Percentiles rank a stretch among this genome's conserved stretches.
Conservation (phyloP, 1,284 basidiomycete genomes). For the Ganoderma leucocontextum region DNA sequence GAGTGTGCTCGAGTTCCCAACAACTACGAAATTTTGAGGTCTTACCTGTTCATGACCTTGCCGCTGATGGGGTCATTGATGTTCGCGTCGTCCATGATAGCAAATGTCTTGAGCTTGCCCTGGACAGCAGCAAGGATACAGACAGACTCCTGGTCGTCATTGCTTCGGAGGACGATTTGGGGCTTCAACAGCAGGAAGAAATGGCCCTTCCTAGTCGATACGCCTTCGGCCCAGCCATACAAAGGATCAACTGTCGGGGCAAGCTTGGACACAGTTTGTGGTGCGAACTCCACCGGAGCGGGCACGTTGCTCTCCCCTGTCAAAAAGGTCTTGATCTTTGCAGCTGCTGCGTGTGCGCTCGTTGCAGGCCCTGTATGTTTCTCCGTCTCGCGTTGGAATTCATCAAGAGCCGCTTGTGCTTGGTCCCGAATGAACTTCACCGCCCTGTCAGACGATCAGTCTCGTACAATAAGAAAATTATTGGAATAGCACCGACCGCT, state of each 20-base stretch:
- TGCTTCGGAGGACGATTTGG: slow-evolving; percentile 85
- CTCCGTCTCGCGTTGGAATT: slow-evolving; percentile 44
- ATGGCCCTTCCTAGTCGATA: slow-evolving; percentile 74
- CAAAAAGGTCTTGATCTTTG: slow-evolving; percentile 68
- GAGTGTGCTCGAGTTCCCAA: background rate
- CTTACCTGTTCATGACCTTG: slow-evolving; percentile 85
- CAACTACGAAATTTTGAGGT: background rate
- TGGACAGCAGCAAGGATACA: slow-evolving; percentile 87
- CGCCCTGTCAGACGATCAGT: slow-evolving; percentile 58
- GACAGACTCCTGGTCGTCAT: slow-evolving; percentile 67
- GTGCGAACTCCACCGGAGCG: slow-evolving; percentile 52
- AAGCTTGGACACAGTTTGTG: slow-evolving; percentile 30
- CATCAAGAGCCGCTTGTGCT: slow-evolving; percentile 57
- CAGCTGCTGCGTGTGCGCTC: slow-evolving; percentile 68
- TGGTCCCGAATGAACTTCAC: slow-evolving; percentile 88
- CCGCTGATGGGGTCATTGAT: slow-evolving; percentile 88
- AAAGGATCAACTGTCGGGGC: slow-evolving; percentile 58
- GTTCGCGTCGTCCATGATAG: slow-evolving; percentile 84
- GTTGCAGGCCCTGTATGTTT: slow-evolving; percentile 46
- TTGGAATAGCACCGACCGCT: slow-evolving; percentile 60
- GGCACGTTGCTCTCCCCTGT: slow-evolving; percentile 50
- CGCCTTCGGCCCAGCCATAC: slow-evolving; percentile 75
- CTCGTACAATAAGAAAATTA: slow-evolving; percentile 4
- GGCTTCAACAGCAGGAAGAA: slow-evolving; percentile 91
- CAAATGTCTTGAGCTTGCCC: slow-evolving; percentile 83